Conservation (phyloP, 2,329 filamentous ascomycete genomes). For the Beauveria scarabaeidicola region DNA sequence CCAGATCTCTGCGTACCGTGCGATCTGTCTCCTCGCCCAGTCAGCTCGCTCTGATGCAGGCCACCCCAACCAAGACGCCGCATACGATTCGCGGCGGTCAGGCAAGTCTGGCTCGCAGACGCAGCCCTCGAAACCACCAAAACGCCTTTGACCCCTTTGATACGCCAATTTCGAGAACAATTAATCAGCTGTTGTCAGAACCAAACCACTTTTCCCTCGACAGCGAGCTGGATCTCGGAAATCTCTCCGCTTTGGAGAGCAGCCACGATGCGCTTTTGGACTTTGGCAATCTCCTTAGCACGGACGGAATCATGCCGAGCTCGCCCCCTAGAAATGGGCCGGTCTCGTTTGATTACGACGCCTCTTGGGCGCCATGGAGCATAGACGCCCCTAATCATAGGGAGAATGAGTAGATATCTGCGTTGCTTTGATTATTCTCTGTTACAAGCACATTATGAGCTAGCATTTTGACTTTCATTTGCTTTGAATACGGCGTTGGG, state of each 20-base stretch:
- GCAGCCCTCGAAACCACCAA: conserved; percentile 34
- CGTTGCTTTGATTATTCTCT: background rate
- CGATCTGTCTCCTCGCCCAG: conserved; percentile 36
- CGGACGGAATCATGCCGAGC: conserved; percentile 39
- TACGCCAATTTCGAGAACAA: conserved; percentile 53
- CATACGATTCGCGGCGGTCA: conserved; percentile 20
- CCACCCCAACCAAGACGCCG: conserved; percentile 41
- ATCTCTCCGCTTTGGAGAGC: conserved; percentile 30
- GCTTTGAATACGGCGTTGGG: background rate
- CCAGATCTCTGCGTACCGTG: conserved; percentile 44
- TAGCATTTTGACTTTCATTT: background rate
- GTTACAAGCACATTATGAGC: background rate
- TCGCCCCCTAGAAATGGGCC: conserved; percentile 33
- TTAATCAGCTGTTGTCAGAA: conserved; percentile 56
- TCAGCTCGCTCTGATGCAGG: conserved; percentile 33
- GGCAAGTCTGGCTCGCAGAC: conserved; percentile 29
- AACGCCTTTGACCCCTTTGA: conserved; percentile 33
- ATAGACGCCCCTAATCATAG: background rate
- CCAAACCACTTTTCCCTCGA: conserved; percentile 36
- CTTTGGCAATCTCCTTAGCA: conserved; percentile 39
- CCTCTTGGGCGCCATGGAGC: conserved; percentile 9
- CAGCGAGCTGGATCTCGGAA: conserved; percentile 36
- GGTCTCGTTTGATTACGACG: conserved; percentile 23
- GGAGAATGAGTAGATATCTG: background rate
- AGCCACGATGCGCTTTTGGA: conserved; percentile 31